A percentile compares a stretch with the other conserved stretches of the same genome.
Conservation (phyloP, 257 asterid species). For the Leonotis leonurus region DNA sequence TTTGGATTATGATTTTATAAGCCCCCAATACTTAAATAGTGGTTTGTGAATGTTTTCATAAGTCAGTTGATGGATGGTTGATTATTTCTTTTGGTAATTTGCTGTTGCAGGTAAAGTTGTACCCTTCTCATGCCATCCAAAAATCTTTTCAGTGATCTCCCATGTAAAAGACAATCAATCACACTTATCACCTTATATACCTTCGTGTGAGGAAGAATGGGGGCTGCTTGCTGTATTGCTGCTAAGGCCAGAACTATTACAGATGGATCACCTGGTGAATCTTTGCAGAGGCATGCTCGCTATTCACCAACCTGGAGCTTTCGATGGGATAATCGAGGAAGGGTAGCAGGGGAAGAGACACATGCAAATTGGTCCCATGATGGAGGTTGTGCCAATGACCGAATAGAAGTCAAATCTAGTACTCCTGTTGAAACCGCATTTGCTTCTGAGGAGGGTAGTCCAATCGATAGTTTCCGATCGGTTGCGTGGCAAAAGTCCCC, state of each 20-base stretch:
- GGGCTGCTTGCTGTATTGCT: conserved; percentile 97
- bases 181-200: conserved; percentile 5
- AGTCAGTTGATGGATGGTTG: conserved; percentile 13
- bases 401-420: conserved; percentile 49
- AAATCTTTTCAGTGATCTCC: not conserved
- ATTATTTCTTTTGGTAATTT: not conserved
- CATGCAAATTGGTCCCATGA: conserved; percentile 52
- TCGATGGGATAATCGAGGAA: conserved; percentile 90
- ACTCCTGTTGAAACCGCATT: conserved; percentile 47
- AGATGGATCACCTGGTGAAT: conserved; percentile 53
- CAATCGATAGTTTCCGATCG: conserved; percentile 66
- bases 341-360: conserved; percentile 85
- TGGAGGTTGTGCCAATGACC: conserved; percentile 38
- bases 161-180: conserved; percentile 21
- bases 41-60: not conserved
- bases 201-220: conserved; percentile 56
- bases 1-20: not conserved
- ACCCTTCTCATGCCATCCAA: conserved; percentile 8
- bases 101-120: conserved; percentile 24
- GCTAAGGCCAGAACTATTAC: conserved; percentile 61
- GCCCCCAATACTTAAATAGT: not conserved
- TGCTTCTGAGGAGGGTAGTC: conserved; percentile 81
- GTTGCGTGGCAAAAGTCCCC: conserved; percentile 68
- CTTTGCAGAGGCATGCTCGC: conserved; percentile 56
- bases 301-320: conserved; percentile 95